Percentiles rank a stretch among this genome's conserved stretches.
phyloP scores from a whole-genome alignment of 148 eudicot genomes.

The Talinum fruticosum region DNA sequence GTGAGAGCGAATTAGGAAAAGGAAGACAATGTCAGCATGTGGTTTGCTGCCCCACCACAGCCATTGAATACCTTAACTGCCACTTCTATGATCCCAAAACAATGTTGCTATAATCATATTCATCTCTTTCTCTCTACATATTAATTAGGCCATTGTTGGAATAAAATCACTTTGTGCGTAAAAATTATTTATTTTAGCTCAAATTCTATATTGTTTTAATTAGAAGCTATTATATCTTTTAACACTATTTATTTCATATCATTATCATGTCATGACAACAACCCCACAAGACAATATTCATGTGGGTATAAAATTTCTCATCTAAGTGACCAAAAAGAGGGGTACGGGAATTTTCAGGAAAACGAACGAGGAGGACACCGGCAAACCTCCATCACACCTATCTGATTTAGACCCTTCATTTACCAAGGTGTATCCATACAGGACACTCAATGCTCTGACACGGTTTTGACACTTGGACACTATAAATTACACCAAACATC shows the following conservation, averaged over 20 bases:
- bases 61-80: neutral
- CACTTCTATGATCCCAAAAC: neutral
- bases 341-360: neutral
- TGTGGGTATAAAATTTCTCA: too few species aligned
- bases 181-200: too few species aligned
- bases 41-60: neutral
- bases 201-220: too few species aligned
- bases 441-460: neutral
- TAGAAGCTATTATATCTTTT: too few species aligned
- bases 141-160: too few species aligned
- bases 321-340: neutral
- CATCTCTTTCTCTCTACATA: too few species aligned
- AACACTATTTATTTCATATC: too few species aligned
- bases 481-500: neutral
- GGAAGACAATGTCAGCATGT: neutral
- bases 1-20: neutral
- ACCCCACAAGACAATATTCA: too few species aligned
- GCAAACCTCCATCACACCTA: neutral
- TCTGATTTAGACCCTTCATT: neutral
- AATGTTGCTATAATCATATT: too few species aligned
- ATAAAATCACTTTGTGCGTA: too few species aligned
- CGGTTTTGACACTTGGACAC: neutral
- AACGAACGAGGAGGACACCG: neutral
- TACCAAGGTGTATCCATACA: neutral
- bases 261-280: too few species aligned